Base-by-base conservation (phyloP, 257 asterid species). In the Penstemon barbatus region DNA sequence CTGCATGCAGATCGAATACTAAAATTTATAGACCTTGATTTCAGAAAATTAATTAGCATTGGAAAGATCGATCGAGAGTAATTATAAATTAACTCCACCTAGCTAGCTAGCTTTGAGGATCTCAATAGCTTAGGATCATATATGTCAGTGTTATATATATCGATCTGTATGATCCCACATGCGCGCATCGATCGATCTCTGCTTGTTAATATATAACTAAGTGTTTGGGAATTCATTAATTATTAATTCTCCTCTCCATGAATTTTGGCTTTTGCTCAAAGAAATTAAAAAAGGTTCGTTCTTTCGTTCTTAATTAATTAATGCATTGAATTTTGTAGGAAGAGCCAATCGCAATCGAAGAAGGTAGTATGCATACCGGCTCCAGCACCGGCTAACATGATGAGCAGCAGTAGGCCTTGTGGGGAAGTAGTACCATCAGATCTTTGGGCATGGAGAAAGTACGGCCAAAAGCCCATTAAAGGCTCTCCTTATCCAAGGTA, bases 311-410 rank as follows among this genome's bases (percentile, higher is more conserved):
- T 48, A 7, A 44, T 49, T 60, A 7, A 57, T 69, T 41, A n/a
- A n/a, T n/a, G n/a, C n/a, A n/a, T n/a, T n/a, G n/a, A 52, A 40
- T 57, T 10, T 5, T 60, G 52, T 54, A 93, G 99, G 80, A 93
- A 88, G 78, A 87, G 86, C 69, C 96, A 84, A 82, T 88, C 96
- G 9, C 96, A 84, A 82, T 88, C 96, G 9, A 93, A 93, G 85
- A 93, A 87, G 79, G 97, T 93, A 1, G 96, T 93, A 2, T 79
- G 85, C 55, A 74, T 84, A 66, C 87, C 90, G 7, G 85, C 90
- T 57, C 82, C 87, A 13, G 78, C 84, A 11, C 85, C 87, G 1
- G 87, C 68, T 6, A 79, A 77, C 71, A 25, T 25, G 33, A 25
- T 25, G 33, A 82, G 84, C 76, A 46, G 9, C 7, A 46, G 54